A percentile compares a stretch with the other conserved stretches of the same genome.
These are phyloP conservation scores for Cantharellus cinnabarinus DNA, from an alignment of 768 basidiomycete species.

Conservation along the genomic window DNA sequence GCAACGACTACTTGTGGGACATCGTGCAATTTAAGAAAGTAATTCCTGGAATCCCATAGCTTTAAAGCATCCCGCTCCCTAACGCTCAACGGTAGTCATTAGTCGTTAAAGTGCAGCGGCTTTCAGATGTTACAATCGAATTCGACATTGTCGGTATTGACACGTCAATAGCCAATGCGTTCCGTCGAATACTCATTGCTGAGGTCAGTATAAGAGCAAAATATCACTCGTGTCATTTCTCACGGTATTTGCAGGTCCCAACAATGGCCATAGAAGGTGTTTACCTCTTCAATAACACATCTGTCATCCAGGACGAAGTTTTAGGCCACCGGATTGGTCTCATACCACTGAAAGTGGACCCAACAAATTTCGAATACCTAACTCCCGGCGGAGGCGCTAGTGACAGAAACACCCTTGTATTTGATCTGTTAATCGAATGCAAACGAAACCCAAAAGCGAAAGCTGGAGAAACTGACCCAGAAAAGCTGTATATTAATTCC, in stretches of 20 bases:
- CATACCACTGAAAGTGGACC: constrained; percentile 75
- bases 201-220: constrained; percentile 36
- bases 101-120: constrained; percentile 48
- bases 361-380: constrained; percentile 32
- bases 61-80: not conserved
- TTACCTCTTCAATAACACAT: constrained; percentile 88
- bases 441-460: constrained; percentile 35
- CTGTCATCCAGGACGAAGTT: constrained; percentile 84
- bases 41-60: not conserved
- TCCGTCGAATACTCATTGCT: constrained; percentile 78
- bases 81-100: constrained; percentile 30
- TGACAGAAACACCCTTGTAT: constrained; percentile 83
- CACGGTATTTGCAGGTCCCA: constrained; percentile 40
- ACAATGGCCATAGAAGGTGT: constrained; percentile 79
- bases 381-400: not conserved
- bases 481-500: constrained; percentile 50
- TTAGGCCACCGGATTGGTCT: constrained; percentile 83
- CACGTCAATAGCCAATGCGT: constrained; percentile 87
- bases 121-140: constrained; percentile 71
- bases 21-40: constrained; percentile 58
- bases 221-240: not conserved
- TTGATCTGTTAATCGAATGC: constrained; percentile 50
- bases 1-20: constrained; percentile 73
- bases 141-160: constrained; percentile 94
- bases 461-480: constrained; percentile 34